These are phyloP conservation scores for Articulospora tetracladia DNA, from an alignment of 495 filamentous ascomycete genomes.

Conservation along the genomic window DNA sequence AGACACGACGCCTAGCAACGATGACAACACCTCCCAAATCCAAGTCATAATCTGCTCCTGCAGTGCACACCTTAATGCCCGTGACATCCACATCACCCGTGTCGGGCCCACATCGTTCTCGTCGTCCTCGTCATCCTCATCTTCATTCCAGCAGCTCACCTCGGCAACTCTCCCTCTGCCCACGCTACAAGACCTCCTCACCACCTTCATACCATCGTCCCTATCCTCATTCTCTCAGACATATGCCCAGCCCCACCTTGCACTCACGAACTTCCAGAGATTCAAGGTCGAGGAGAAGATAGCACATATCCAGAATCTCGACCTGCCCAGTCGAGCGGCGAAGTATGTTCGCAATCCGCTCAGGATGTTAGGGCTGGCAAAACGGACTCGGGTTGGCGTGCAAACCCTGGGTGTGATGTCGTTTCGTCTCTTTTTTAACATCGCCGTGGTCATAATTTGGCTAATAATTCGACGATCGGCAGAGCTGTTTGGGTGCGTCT, in stretches of 20 bases:
- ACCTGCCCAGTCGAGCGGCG: neutral
- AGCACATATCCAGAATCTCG: neutral
- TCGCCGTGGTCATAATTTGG: conserved; percentile 5
- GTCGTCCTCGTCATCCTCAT: too few species aligned
- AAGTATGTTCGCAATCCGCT: conserved; percentile 11
- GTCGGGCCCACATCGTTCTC: neutral
- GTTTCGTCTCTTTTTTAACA: conserved; percentile 8
- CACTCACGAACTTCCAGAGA: neutral
- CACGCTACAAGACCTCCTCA: neutral
- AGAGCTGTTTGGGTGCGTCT: conserved; percentile 5
- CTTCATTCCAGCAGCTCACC: neutral
- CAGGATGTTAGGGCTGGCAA: neutral
- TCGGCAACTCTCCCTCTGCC: neutral
- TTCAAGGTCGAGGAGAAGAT: too few species aligned
- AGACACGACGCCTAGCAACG: neutral
- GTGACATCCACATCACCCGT: neutral
- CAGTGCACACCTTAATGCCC: neutral
- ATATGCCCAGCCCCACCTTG: neutral
- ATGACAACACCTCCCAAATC: neutral
- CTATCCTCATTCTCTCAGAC: neutral
- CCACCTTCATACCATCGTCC: neutral
- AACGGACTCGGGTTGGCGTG: neutral
- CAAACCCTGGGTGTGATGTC: neutral
- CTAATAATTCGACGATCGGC: neutral
- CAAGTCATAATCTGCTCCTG: conserved; percentile 8